Percentiles rank a stretch among this genome's conserved stretches.
These are phyloP conservation scores for Acorus gramineus DNA, from an alignment of 106 monocot species.

Conservation along the genomic window DNA sequence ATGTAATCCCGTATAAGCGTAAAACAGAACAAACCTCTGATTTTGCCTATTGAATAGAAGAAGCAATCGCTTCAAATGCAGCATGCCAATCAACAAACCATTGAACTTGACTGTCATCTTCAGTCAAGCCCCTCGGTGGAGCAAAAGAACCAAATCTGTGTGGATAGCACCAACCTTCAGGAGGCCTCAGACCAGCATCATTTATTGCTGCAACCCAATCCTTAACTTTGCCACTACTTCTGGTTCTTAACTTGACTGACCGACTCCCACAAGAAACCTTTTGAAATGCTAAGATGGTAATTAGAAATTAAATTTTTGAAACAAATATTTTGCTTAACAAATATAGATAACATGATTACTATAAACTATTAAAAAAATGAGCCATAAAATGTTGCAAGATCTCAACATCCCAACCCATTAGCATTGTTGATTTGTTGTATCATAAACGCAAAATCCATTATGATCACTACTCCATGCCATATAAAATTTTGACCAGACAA, in stretches of 20 bases:
- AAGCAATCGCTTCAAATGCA: slow-evolving; percentile 91
- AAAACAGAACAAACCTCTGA: slow-evolving; percentile 54
- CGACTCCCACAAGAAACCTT: slow-evolving; percentile 84
- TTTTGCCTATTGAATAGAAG: slow-evolving; percentile 87
- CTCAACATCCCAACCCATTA: no score
- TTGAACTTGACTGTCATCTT: slow-evolving; percentile 74
- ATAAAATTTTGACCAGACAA: no score
- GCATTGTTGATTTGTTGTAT: no score
- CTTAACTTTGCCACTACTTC: slow-evolving; percentile 63
- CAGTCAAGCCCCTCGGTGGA: slow-evolving; percentile 76
- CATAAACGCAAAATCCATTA: no score
- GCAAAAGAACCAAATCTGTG: slow-evolving; percentile 95
- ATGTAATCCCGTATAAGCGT: not conserved
- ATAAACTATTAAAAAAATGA: no score
- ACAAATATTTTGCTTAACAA: no score
- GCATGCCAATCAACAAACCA: slow-evolving; percentile 97
- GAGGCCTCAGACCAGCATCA: slow-evolving; percentile 65
- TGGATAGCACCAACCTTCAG: slow-evolving; percentile 91
- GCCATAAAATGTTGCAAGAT: no score
- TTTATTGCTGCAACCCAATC: slow-evolving; percentile 93
- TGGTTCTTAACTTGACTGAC: slow-evolving; percentile 55
- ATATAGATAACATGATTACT: no score
- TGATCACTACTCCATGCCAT: no score
- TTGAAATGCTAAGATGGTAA: slow-evolving; percentile 7
- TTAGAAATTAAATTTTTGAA: slow-evolving; percentile 17